These are phyloP conservation scores for Populus euphratica DNA, from an alignment of 345 rosid species.

Conservation along the genomic window DNA sequence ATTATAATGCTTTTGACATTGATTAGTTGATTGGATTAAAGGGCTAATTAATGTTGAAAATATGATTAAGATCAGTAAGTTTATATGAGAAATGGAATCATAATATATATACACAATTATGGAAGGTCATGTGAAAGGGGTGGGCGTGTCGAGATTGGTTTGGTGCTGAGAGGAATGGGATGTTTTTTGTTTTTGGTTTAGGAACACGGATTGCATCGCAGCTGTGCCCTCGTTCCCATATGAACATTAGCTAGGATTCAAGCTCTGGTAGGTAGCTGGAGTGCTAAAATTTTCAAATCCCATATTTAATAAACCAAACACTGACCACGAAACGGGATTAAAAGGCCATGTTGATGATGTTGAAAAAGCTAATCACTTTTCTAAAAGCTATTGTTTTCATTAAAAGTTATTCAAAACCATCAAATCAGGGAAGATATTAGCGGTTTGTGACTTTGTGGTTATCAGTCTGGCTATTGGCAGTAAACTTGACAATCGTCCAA, in stretches of 20 bases:
- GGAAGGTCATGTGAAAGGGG: not conserved
- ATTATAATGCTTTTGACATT: no score
- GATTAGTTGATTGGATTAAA: no score
- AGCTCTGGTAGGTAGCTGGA: not conserved
- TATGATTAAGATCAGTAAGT: no score
- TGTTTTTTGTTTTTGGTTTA: no score
- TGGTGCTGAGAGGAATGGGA: not conserved
- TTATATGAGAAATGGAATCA: no score
- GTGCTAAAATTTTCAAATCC: not conserved
- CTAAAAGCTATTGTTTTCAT: not conserved
- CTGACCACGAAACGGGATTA: no score
- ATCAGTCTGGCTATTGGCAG: not conserved
- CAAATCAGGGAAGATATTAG: not conserved
- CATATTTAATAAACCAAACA: no score
- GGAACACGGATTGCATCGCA: no score
- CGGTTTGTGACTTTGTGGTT: not conserved
- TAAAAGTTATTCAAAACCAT: not conserved
- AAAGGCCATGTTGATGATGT: no score
- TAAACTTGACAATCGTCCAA: not conserved
- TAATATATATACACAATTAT: no score
- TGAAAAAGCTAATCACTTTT: not conserved
- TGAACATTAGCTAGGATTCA: not conserved
- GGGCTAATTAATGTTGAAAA: no score
- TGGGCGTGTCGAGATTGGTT: not conserved
- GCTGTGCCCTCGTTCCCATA: no score